phyloP scores from a whole-genome alignment of 75 land plant species.

The Isoetes taiwanensis region DNA sequence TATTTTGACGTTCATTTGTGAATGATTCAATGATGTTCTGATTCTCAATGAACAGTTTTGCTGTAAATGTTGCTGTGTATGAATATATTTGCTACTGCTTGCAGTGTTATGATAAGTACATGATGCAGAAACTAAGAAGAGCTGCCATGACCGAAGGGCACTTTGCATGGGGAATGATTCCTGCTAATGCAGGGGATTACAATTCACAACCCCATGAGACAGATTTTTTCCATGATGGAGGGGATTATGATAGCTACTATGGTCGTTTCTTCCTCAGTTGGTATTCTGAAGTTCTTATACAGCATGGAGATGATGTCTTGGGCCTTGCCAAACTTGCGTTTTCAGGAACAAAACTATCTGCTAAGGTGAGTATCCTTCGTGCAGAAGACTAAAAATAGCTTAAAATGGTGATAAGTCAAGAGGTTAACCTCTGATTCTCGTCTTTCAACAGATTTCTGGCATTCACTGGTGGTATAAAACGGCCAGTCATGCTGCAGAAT shows the following conservation, averaged over 20 bases:
- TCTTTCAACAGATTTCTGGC: conserved; percentile 14
- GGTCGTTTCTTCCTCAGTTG: conserved; percentile 2
- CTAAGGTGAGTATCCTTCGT: not conserved
- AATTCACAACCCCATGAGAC: not conserved
- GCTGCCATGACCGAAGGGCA: not conserved
- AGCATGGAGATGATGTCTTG: conserved; percentile 1
- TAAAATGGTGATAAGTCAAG: too few species aligned
- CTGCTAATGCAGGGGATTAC: not conserved
- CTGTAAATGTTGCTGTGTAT: too few species aligned
- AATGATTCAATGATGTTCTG: too few species aligned
- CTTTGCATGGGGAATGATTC: not conserved
- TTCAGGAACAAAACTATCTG: not conserved
- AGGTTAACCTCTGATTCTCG: conserved; percentile 3
- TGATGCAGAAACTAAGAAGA: not conserved
- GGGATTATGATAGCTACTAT: conserved; percentile 7
- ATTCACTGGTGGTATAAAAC: conserved; percentile 6
- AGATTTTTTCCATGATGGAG: conserved; percentile 1
- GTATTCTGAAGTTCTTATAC: not conserved
- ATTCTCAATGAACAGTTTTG: not conserved
- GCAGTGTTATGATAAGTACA: conserved; percentile 3
- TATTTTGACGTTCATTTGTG: too few species aligned
- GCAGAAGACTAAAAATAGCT: too few species aligned
- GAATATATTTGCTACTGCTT: too few species aligned
- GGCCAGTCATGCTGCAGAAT: conserved; percentile 3
- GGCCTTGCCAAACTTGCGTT: not conserved